Percentiles rank a stretch among this genome's conserved stretches.
phyloP scores from a whole-genome alignment of 345 rosid genomes.

The Salix arbutifolia region DNA sequence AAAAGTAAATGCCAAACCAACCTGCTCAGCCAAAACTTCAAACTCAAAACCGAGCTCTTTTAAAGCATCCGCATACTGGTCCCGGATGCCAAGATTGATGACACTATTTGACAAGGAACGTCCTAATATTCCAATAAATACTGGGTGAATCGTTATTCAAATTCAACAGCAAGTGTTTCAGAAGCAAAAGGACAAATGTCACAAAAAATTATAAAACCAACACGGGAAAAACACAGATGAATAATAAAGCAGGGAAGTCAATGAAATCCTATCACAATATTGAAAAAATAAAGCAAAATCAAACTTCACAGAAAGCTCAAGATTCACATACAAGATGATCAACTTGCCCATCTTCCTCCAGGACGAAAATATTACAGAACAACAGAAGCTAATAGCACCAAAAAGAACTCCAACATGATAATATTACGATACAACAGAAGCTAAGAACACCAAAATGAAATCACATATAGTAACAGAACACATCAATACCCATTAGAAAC shows the following conservation, averaged over 20 bases:
- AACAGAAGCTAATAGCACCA: neutral
- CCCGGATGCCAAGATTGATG: conserved; percentile 43
- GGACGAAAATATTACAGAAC: neutral
- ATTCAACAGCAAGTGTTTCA: conserved; percentile 1
- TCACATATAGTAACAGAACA: neutral
- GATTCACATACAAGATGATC: too few relatives aligned
- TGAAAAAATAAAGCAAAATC: neutral
- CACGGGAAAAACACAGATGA: neutral
- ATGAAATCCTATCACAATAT: neutral
- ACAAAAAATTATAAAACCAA: neutral
- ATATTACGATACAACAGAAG: neutral
- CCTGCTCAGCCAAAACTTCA: conserved; percentile 56
- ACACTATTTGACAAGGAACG: conserved; percentile 46
- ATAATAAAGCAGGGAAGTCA: neutral
- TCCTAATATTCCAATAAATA: conserved; percentile 25
- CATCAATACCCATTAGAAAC: conserved; percentile 45
- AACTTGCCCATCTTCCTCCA: too few relatives aligned
- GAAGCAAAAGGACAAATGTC: neutral
- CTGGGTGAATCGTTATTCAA: conserved; percentile 5
- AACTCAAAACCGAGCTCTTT: conserved; percentile 49
- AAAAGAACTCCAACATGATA: neutral
- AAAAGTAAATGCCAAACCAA: conserved; percentile 16
- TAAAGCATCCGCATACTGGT: conserved; percentile 41
- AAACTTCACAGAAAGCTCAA: neutral
- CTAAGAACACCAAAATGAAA: neutral